Conservation (phyloP, 164 flowering plant genomes). For the Magnolia kwangsiensis region DNA sequence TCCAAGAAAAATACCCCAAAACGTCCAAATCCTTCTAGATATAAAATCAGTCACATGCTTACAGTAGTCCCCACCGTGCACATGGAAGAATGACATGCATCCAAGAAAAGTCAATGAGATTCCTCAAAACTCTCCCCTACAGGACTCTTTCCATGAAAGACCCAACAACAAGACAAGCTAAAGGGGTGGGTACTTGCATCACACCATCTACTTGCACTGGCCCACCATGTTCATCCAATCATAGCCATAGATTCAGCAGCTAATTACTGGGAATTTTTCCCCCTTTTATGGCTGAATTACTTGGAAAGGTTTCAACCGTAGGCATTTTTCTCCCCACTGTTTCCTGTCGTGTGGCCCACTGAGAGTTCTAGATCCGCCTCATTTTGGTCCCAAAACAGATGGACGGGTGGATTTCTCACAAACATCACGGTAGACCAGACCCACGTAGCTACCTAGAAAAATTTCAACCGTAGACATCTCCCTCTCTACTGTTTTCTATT, state of each 20-base stretch:
- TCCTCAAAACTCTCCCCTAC: background rate
- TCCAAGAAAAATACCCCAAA: background rate
- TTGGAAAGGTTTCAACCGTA: too few relatives aligned
- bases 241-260: background rate
- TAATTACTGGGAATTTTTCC: too few relatives aligned
- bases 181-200: background rate
- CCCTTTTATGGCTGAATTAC: too few relatives aligned
- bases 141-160: background rate
- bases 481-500: too few relatives aligned
- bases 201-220: background rate
- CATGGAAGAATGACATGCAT: background rate
- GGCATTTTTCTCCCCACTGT: too few relatives aligned
- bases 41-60: background rate
- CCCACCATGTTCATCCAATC: background rate
- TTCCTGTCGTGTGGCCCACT: too few relatives aligned
- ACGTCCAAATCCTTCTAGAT: background rate
- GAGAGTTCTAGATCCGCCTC: too few relatives aligned
- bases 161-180: background rate
- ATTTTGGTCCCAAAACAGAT: too few relatives aligned
- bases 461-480: too few relatives aligned
- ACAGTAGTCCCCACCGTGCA: background rate
- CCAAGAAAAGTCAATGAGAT: slow-evolving; percentile 2
- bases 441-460: too few relatives aligned
- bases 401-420: too few relatives aligned
- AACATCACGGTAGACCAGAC: too few relatives aligned